phyloP scores from a whole-genome alignment of 306 rosid genomes.

The Betula pendula region DNA sequence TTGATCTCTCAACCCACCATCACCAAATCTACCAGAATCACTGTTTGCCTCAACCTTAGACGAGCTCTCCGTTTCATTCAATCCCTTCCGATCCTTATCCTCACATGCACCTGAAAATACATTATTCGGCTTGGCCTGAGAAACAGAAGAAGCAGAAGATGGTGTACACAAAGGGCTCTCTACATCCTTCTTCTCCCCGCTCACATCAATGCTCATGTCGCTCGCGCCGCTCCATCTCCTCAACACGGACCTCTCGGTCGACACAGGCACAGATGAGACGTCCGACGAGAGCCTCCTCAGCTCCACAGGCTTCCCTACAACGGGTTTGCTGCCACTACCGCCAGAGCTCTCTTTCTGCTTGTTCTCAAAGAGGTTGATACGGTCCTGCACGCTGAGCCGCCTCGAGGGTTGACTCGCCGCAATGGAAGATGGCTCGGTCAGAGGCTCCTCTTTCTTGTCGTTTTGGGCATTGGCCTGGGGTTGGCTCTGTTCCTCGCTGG shows the following conservation, averaged over 20 bases:
- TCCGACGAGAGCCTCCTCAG: slow-evolving; percentile 83
- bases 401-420: slow-evolving; percentile 50
- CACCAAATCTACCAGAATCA: slow-evolving; percentile 29
- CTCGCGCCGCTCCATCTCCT: slow-evolving; percentile 95
- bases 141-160: slow-evolving; percentile 48
- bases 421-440: slow-evolving; percentile 26
- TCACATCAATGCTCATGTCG: slow-evolving; percentile 92
- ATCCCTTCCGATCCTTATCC: slow-evolving; percentile 41
- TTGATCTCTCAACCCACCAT: slow-evolving; percentile 37
- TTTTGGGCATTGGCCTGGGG: slow-evolving; percentile 20
- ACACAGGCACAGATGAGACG: slow-evolving; percentile 39
- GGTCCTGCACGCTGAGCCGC: slow-evolving; percentile 95
- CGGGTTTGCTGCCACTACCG: slow-evolving; percentile 50
- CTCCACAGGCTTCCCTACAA: slow-evolving; percentile 63
- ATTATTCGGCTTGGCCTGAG: slow-evolving; percentile 31
- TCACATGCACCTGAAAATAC: slow-evolving; percentile 27
- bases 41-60: slow-evolving; percentile 26
- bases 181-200: slow-evolving; percentile 65
- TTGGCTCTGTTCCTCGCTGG: slow-evolving; percentile 12
- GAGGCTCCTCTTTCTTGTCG: slow-evolving; percentile 34
- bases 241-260: slow-evolving; percentile 52
- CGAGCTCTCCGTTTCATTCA: slow-evolving; percentile 22
- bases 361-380: slow-evolving; percentile 90
- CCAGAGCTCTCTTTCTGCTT: slow-evolving; percentile 78
- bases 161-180: slow-evolving; percentile 72